A percentile compares a stretch with the other conserved stretches of the same genome.
These are phyloP conservation scores for Xylaria acuta DNA, from an alignment of 495 filamentous ascomycete genomes.

Conservation along the genomic window DNA sequence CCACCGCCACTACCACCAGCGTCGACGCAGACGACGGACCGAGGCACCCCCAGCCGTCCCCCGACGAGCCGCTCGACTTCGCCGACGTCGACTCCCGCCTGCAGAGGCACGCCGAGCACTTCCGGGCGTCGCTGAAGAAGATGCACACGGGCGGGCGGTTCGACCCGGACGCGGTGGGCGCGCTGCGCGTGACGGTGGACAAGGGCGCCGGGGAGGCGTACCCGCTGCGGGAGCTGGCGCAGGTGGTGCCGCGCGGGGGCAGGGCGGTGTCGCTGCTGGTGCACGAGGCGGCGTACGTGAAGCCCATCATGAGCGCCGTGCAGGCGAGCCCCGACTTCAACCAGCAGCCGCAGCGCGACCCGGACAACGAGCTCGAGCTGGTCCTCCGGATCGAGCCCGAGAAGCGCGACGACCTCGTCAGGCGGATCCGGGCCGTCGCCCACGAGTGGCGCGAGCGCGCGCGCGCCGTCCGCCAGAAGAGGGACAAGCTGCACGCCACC, in stretches of 20 bases:
- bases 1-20: too few species aligned
- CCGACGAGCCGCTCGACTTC: conserved; percentile 72
- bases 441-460: conserved; percentile 68
- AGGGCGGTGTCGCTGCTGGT: conserved; percentile 70
- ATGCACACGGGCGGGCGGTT: conserved; percentile 66
- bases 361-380: conserved; percentile 73
- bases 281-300: conserved; percentile 62
- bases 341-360: conserved; percentile 73
- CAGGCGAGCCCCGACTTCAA: conserved; percentile 66
- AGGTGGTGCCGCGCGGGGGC: conserved; percentile 72
- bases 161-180: conserved; percentile 70
- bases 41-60: conserved; percentile 37
- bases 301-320: conserved; percentile 75
- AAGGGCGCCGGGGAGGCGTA: conserved; percentile 51
- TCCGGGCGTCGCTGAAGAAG: conserved; percentile 69
- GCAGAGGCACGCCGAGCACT: conserved; percentile 58
- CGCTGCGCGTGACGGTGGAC: conserved; percentile 65
- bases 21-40: conserved; percentile 27
- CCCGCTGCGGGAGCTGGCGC: conserved; percentile 73
- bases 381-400: conserved; percentile 71
- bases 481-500: conserved; percentile 69
- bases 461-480: conserved; percentile 56
- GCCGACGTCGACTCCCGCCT: conserved; percentile 67
- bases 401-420: conserved; percentile 66
- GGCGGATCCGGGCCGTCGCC: conserved; percentile 60